phyloP scores from a whole-genome alignment of 2,329 filamentous ascomycete genomes.

The Clonostachys byssicola region DNA sequence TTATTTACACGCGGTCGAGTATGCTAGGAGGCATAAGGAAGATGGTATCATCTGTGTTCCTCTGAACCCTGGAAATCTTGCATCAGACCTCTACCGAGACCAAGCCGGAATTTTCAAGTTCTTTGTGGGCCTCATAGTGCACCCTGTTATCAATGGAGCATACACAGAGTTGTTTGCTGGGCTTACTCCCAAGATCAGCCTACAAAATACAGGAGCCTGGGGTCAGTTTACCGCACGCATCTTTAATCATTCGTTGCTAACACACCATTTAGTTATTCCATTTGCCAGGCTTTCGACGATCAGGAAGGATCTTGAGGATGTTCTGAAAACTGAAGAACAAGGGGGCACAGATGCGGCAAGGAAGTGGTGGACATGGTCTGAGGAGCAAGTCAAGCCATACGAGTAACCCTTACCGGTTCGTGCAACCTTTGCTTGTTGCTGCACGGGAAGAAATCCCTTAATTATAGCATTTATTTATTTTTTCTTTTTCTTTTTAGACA shows the following conservation, averaged over 20 bases:
- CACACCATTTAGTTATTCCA: neutral
- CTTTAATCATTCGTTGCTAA: neutral
- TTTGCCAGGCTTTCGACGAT: neutral
- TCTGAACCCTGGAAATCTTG: slow-evolving; percentile 26
- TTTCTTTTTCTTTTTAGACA: no score
- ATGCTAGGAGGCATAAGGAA: slow-evolving; percentile 20
- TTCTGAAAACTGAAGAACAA: neutral
- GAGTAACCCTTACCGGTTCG: neutral
- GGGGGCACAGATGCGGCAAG: neutral
- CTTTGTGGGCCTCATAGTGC: slow-evolving; percentile 7
- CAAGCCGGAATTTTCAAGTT: slow-evolving; percentile 6
- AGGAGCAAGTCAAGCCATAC: neutral
- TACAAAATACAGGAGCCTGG: slow-evolving; percentile 26
- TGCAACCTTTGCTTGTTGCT: no score
- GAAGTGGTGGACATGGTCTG: neutral
- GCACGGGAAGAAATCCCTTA: no score
- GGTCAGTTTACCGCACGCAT: slow-evolving; percentile 7
- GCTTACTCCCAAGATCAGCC: slow-evolving; percentile 32
- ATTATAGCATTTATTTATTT: no score
- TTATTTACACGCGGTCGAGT: slow-evolving; percentile 14
- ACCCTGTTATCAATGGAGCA: slow-evolving; percentile 30
- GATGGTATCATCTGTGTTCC: slow-evolving; percentile 15
- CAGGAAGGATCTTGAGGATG: neutral
- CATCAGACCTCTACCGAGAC: slow-evolving; percentile 20
- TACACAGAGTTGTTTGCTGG: slow-evolving; percentile 45